Conservation (phyloP, 2,329 filamentous ascomycete genomes). For the Colletotrichum neosansevieriae region DNA sequence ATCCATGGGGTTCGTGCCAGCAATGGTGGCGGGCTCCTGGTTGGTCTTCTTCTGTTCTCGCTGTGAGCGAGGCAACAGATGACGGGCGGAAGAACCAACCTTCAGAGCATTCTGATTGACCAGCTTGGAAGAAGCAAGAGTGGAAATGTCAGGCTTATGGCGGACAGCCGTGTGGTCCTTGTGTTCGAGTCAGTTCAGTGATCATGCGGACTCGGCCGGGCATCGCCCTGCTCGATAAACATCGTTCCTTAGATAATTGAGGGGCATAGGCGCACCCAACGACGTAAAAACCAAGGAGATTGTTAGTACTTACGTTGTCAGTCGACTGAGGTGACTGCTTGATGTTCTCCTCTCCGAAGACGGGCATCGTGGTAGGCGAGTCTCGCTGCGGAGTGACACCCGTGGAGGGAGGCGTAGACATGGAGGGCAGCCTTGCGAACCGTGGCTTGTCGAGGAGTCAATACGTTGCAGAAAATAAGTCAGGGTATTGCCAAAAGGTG, state of each 20-base stretch:
- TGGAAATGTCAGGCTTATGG: constrained; percentile 58
- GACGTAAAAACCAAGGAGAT: background rate
- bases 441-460: constrained; percentile 12
- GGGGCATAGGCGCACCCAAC: background rate
- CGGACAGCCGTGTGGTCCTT: constrained; percentile 6
- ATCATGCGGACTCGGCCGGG: too few relatives aligned
- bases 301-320: constrained; percentile 14
- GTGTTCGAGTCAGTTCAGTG: background rate
- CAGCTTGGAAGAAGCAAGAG: constrained; percentile 66
- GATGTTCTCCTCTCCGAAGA: constrained; percentile 43
- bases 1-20: constrained; percentile 71
- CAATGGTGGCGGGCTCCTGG: constrained; percentile 53
- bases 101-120: constrained; percentile 67
- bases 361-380: constrained; percentile 35
- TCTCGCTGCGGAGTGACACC: constrained; percentile 25
- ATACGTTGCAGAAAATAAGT: constrained; percentile 35
- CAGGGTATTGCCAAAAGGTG: constrained; percentile 34
- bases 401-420: constrained; percentile 36
- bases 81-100: constrained; percentile 51
- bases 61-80: constrained; percentile 42
- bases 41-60: constrained; percentile 62
- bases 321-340: constrained; percentile 26
- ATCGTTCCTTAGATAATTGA: background rate
- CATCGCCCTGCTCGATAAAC: background rate
- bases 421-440: constrained; percentile 14